Base-by-base conservation (phyloP, 805 yeast genomes). In the Ogataea parapolymorpha region DNA sequence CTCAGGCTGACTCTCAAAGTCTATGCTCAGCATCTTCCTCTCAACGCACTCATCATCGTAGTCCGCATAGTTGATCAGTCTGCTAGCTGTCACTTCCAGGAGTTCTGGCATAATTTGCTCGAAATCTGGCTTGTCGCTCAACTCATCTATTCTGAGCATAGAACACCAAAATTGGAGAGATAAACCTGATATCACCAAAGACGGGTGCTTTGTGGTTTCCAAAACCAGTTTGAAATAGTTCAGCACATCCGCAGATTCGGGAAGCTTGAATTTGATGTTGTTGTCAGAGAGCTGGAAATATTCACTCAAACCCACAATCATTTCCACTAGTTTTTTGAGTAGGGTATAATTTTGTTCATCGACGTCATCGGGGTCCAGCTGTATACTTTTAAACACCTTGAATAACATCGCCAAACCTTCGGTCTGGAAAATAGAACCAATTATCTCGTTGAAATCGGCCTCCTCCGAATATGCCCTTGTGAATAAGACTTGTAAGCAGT, bases 151-250 rank as follows among this genome's bases (percentile, higher is more conserved):
- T 54, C 99, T 74, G 37, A 95, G 66, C 50, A 91, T 79, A 2
- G 91, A 78, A 46, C 95, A 88, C 99, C 99, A 95, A 67, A 93
- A 84, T 59, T 89, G 96, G 38, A 93, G 65, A 0, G 96, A 85
- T 13, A 93, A 71, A 0, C 96, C 96, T 37, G 95, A 83, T 3
- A 91, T 82, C n/a, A 91, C 82, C 41, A 93, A 71, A 53, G 95
- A 85, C 18, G 87, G 85, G 56, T 88, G 93, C 53, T 72, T 75
- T 0, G 96, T 85, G 1, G 96, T 87, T 33, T 80, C 75, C 32
- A 93, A 67, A 5, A 93, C 88, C 16, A 93, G 72, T 41, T 75
- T 74, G 48, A 89, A 71, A 58, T 87, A 93, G 37, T 75, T 78
- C 23, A 71, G 71, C 6, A 85, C 67, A 56, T 86, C 95, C 2